Evolutionary conservation across 768 basidiomycete genomes (phyloP), one percentile per base, ranked within the genome.

Genomic region (Boletus coccyginus): DNA sequence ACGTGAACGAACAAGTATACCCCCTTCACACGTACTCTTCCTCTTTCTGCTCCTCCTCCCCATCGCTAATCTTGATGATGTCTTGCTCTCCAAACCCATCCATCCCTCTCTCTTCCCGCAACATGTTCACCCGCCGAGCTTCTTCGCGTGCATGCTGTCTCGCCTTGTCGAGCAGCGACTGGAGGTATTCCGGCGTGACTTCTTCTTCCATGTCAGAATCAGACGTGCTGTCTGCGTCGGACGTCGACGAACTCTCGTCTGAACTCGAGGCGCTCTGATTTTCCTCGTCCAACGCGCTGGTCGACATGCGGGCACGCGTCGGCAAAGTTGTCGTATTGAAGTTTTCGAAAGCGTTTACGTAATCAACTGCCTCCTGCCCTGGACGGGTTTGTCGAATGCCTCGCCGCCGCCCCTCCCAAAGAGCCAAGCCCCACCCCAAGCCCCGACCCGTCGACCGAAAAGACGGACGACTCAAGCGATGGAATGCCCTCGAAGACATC

Each of bases 401-500:
- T 57, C 78, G 81, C 50, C 76, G 76, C 29, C 72, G 67, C 35
- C 63, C 69, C 17, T 57, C 72, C 69, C 52, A 72, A 69, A 50
- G 77, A 77, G 63, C 65, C 65, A 64, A 71, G 66, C 43, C 55
- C 49, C 67, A 39, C 57, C 55, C 49, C 62, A 72, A 81, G 60
- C 73, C 81, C 1, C 81, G 81, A 29, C 73, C 78, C 12, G 64
- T 82, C 5, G 75, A 82, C 62, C 79, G 77, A 54, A 76, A 74
- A 35, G 81, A 85, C 46, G 71, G 75, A 27, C 82, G 73, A 60
- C 63, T 90, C 12, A 81, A 81, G 56, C 81, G 81, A 70, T 92
- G 90, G 90, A 78, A 89, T 57, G 84, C 77, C 35, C 60, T 72
- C 24, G 76, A 78, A 7, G 91, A 92, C 64, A 82, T 92, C 51